Base-by-base conservation (phyloP, 192 early-diverging fungal genomes). In the Umbelopsis sp. region DNA sequence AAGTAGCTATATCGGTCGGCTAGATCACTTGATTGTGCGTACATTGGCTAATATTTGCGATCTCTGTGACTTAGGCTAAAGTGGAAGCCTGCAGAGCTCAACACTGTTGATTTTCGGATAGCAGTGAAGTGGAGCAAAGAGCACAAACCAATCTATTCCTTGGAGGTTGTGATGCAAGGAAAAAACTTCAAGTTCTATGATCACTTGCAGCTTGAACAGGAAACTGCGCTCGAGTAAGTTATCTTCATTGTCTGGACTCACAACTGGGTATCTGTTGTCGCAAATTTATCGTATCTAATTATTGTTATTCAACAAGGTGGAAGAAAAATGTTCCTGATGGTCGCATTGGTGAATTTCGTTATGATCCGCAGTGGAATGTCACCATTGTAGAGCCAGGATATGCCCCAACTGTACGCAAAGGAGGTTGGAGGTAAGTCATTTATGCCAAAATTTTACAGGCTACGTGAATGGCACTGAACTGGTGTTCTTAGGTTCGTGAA, bases 21-120 rank as follows among this genome's bases (percentile, higher is more conserved):
- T 10, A 33, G 23, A 25, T 35, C 41, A 21, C 20, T 41, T 30
- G 9, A 53, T 30, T 21, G n/a, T 50, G 44, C 49, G 52, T 1
- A n/a, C 49, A 37, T 65, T 20, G 1, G 8, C 12, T 71, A 25
- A 21, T 45, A 25, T n/a, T 30, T 33, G 18, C 55, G 18, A 61
- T 35, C 27, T 61, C 13, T 35, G 11, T 49, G 27, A 53, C 20
- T 7, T 78, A 91, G 90, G 46, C 49, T 89, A 18, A 89, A 89
- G 55, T 89, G 88, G 88, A 89, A 87, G 78, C 82, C 88, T 23
- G 70, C 71, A 1, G 78, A 82, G n/a, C 69, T 78, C 45, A 84
- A 75, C 22, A 82, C 83, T 3, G 79, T 81, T 7, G 80, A 89
- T 45, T 89, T 89, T 67, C 78, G 80, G 49, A 84, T 89, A 66